phyloP scores from a whole-genome alignment of 441 rosid species.

The Gossypium davidsonii region DNA sequence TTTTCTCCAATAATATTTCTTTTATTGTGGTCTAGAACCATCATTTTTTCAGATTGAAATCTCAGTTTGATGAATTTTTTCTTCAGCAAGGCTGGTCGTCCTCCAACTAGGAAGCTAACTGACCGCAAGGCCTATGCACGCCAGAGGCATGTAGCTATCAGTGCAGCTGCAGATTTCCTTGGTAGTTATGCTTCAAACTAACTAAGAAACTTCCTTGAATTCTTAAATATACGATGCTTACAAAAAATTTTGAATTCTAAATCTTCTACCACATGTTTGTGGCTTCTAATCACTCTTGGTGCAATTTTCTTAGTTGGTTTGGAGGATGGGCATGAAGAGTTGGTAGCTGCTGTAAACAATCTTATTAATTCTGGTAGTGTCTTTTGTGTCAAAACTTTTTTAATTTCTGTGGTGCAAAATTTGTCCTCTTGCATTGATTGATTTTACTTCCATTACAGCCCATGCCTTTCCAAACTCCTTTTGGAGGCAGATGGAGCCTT shows the following conservation, averaged over 20 bases:
- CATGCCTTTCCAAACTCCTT: slow-evolving; percentile 49
- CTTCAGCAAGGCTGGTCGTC: slow-evolving; percentile 82
- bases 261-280: not conserved
- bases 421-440: slow-evolving; percentile 17
- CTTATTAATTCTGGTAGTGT: slow-evolving; percentile 54
- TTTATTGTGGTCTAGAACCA: slow-evolving; percentile 4
- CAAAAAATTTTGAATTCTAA: slow-evolving; percentile 2
- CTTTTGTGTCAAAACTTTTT: slow-evolving; percentile 10
- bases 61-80: slow-evolving; percentile 30
- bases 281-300: slow-evolving; percentile 21
- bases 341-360: slow-evolving; percentile 85
- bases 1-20: not conserved
- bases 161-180: slow-evolving; percentile 69
- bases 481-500: slow-evolving; percentile 86
- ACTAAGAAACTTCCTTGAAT: slow-evolving; percentile 11
- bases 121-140: slow-evolving; percentile 87
- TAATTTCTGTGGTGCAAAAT: slow-evolving; percentile 4
- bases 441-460: slow-evolving; percentile 46
- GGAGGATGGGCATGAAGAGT: slow-evolving; percentile 87
- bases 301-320: slow-evolving; percentile 55
- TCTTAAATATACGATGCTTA: slow-evolving; percentile 5
- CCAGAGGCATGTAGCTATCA: slow-evolving; percentile 59
- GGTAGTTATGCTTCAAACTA: slow-evolving; percentile 47
- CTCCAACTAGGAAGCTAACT: slow-evolving; percentile 90
- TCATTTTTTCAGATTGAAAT: slow-evolving; percentile 17